Conservation (phyloP, 2,329 filamentous ascomycete genomes). For the Cercospora berteroae region DNA sequence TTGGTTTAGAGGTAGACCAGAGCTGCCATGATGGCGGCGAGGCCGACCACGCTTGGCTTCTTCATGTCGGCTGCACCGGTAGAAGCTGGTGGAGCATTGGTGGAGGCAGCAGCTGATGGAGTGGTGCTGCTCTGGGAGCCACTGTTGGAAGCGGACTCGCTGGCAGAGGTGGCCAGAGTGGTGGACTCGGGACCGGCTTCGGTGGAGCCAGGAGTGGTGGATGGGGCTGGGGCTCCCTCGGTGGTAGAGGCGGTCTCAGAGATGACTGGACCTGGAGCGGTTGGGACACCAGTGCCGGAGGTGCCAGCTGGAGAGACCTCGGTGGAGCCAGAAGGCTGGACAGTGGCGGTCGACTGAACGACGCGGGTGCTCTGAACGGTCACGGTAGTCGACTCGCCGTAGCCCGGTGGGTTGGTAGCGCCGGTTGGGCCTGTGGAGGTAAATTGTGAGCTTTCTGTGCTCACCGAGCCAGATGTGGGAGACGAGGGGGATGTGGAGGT, state of each 20-base stretch:
- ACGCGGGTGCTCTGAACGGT: conserved; percentile 11
- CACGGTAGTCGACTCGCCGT: conserved; percentile 4
- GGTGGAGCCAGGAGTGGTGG: conserved; percentile 8
- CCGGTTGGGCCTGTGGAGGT: conserved; percentile 19
- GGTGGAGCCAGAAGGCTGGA: conserved; percentile 9
- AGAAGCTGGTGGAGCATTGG: conserved; percentile 20
- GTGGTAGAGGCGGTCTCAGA: conserved; percentile 12
- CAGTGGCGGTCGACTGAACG: conserved; percentile 17
- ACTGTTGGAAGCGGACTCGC: conserved; percentile 19
- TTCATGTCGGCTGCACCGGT: conserved; percentile 22
- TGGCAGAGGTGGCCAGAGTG: conserved; percentile 23
- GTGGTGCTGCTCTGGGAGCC: conserved; percentile 21
- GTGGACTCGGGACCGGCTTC: conserved; percentile 21
- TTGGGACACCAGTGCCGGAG: conserved; percentile 12
- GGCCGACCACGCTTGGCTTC: conserved; percentile 23
- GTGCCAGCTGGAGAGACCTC: conserved; percentile 13
- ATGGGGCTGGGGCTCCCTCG: conserved; percentile 12
- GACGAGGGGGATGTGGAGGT: conserved; percentile 17
- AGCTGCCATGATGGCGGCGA: conserved; percentile 27
- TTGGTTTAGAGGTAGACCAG: conserved; percentile 26
- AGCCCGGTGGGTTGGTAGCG: conserved; percentile 6
- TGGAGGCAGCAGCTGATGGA: conserved; percentile 16
- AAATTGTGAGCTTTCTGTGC: conserved; percentile 24
- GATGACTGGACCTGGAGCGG: conserved; percentile 15
- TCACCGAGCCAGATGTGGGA: conserved; percentile 8